Evolutionary conservation across 2,329 filamentous ascomycete genomes (phyloP).

Genomic region (Penicillium verrucosum): DNA sequence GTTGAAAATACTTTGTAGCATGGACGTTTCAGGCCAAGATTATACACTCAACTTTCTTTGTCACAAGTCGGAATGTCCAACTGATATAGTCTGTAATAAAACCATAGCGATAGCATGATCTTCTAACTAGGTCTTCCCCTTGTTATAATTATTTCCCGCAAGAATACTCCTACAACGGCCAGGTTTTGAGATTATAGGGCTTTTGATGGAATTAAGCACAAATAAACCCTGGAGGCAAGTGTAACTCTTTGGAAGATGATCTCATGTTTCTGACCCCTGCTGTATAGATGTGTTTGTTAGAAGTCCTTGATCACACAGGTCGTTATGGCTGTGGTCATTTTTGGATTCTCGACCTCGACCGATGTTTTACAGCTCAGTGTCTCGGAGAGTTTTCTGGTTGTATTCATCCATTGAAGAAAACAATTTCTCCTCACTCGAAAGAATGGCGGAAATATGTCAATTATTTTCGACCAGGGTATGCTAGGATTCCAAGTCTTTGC

Average conservation of each 20-base stretch:
- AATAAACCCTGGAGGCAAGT: neutral
- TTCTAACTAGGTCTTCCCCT: neutral
- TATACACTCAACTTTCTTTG: neutral
- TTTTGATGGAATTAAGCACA: neutral
- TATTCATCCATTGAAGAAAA: neutral
- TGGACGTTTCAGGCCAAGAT: too few species aligned
- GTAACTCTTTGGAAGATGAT: neutral
- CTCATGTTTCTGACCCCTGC: neutral
- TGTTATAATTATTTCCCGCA: neutral
- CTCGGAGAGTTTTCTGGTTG: neutral
- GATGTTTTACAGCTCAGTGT: neutral
- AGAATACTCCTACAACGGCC: too few species aligned
- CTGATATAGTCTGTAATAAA: neutral
- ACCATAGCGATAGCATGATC: neutral
- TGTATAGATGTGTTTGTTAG: neutral
- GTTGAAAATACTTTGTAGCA: too few species aligned
- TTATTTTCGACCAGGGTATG: neutral
- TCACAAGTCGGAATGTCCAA: too few species aligned
- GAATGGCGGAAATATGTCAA: conserved; percentile 1
- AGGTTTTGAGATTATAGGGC: neutral
- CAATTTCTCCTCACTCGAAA: neutral
- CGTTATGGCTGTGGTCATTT: conserved; percentile 3
- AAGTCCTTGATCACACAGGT: conserved; percentile 2
- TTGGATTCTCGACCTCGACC: conserved; percentile 1
- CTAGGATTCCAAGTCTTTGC: neutral